Evolutionary conservation across 768 basidiomycete genomes (phyloP).

Genomic region (Serpula lacrymans): DNA sequence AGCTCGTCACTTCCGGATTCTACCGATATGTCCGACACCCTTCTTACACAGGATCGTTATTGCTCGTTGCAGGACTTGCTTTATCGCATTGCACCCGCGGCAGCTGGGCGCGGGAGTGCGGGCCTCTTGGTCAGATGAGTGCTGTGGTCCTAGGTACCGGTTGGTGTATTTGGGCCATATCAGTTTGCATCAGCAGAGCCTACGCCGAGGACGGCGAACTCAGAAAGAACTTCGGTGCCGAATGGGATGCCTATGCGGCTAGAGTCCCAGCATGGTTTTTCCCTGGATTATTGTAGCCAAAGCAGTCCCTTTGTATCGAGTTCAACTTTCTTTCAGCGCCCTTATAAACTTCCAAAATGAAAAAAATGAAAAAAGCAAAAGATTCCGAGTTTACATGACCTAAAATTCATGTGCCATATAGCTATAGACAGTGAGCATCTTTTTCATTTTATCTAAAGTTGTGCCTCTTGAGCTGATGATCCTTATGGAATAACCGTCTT

Average conservation of each 20-base stretch:
- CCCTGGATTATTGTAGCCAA: constrained; percentile 39
- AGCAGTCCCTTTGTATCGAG: too few relatives aligned
- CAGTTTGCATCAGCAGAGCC: constrained; percentile 46
- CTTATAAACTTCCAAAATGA: too few relatives aligned
- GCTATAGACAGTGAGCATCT: too few relatives aligned
- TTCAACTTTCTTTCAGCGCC: too few relatives aligned
- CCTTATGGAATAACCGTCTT: too few relatives aligned
- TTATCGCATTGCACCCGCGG: constrained; percentile 45
- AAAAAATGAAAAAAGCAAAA: too few relatives aligned
- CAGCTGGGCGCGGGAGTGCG: constrained; percentile 44
- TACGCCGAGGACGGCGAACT: constrained; percentile 51
- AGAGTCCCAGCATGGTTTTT: constrained; percentile 48
- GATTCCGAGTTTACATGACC: too few relatives aligned
- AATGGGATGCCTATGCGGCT: constrained; percentile 48
- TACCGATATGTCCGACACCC: constrained; percentile 55
- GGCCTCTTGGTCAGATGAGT: constrained; percentile 23
- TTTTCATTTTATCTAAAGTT: too few relatives aligned
- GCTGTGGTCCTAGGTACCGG: constrained; percentile 31
- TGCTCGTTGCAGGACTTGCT: constrained; percentile 44
- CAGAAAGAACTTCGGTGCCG: constrained; percentile 38
- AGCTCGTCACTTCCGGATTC: constrained; percentile 46
- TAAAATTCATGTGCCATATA: too few relatives aligned
- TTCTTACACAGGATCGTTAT: constrained; percentile 50
- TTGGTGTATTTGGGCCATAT: constrained; percentile 51
- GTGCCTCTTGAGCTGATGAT: too few relatives aligned